Evolutionary conservation across 352 stramenopile species (phyloP).

Genomic region (Phytophthora sansomeana): DNA sequence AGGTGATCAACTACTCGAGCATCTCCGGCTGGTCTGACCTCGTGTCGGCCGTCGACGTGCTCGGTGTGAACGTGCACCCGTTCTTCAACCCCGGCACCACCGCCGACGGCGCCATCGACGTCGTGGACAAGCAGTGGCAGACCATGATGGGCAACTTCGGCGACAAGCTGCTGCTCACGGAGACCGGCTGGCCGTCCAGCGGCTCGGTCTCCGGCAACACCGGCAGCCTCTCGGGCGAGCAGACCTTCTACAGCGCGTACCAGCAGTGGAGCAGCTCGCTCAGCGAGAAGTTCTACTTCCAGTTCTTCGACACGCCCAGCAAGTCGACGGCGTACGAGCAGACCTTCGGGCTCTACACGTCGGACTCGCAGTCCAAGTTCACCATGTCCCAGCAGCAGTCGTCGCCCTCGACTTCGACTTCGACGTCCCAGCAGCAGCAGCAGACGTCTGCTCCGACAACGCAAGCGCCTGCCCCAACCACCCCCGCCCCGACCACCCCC

Average conservation of each 20-base stretch:
- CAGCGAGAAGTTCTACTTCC: conserved; percentile 79
- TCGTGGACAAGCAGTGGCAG: conserved; percentile 62
- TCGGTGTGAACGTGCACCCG: conserved; percentile 69
- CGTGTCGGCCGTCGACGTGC: conserved; percentile 48
- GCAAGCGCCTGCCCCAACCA: conserved; percentile 12
- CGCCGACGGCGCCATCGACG: conserved; percentile 45
- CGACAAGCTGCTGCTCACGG: conserved; percentile 60
- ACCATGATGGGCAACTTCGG: conserved; percentile 52
- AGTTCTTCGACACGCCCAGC: conserved; percentile 75
- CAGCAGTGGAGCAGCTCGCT: conserved; percentile 61
- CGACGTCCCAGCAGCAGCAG: conserved; percentile 31
- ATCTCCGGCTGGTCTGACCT: conserved; percentile 51
- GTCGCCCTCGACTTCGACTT: no score
- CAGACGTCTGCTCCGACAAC: conserved; percentile 15
- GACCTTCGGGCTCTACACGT: conserved; percentile 58
- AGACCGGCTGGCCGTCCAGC: conserved; percentile 61
- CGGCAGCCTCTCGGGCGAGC: conserved; percentile 41
- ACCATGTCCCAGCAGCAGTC: conserved; percentile 38
- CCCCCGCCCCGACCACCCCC: conserved; percentile 3
- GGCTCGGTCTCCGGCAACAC: conserved; percentile 47
- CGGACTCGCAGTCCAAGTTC: conserved; percentile 65
- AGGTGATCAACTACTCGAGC: conserved; percentile 47
- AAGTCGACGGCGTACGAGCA: conserved; percentile 54
- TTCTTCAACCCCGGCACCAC: conserved; percentile 59
- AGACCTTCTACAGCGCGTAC: conserved; percentile 67